Base-by-base conservation (phyloP, 768 basidiomycete genomes). In the Basidioascus undulatus region DNA sequence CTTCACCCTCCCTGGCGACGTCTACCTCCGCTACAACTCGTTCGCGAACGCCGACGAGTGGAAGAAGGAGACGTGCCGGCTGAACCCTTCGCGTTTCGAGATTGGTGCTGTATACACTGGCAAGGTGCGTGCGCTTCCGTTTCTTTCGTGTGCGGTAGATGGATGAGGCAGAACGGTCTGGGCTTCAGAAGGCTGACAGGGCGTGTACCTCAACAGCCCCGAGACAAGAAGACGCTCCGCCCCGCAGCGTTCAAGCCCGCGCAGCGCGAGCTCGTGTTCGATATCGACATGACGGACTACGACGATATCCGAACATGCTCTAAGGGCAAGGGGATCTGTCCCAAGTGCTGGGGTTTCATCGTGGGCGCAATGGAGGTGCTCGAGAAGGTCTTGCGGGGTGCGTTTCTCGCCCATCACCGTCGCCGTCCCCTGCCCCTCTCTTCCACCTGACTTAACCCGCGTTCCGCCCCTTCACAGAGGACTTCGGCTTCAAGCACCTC, bases 241-340 rank as follows among this genome's bases (percentile, higher is more conserved):
- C 62, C 74, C n/a, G 59, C 62, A 2, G 66, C 65, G 1, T 74
- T 94, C 49, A 63, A 66, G 33, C 84, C 92, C 0, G 56, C 70
- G 26, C 69, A 71, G 47, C 76, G 92, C 44, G 92, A 96, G 56
- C 74, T 98, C 32, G 89, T 96, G 1, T 92, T 98, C 56, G 92
- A 98, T 71, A 94, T 98, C 55, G 92, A 98, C 60, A 94, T 98
- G 92, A 89, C 92, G 13, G 92, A 98, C 60, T 98, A 96, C 60
- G 89, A 98, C 56, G 65, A 74, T 34, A 70, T 96, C 52, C 74
- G 92, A 36, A 94, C 86, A 1, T 98, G 92, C 59, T 96, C 92
- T 61, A 73, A 74, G 11, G 79, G 71, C 36, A 81, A 84, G 34
- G 74, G 69, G 42, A 89, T 98, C 57, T 98, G 92, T 62, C 69